Conservation (phyloP, 305 asterid species). For the Fraxinus paxiana region DNA sequence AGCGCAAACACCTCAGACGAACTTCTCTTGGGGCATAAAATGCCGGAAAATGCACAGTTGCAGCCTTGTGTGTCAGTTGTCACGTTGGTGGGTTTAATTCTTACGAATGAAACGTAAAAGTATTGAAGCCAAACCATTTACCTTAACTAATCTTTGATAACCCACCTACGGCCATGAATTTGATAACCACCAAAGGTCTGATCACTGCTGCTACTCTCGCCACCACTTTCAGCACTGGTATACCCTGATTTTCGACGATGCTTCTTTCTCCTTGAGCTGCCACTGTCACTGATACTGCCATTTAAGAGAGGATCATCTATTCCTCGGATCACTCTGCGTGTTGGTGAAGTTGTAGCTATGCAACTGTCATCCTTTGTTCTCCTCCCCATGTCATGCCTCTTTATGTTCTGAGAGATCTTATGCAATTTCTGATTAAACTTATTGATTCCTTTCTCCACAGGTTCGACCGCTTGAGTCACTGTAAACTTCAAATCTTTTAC, state of each 20-base stretch:
- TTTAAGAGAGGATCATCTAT: conserved; percentile 90
- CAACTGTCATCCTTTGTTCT: conserved; percentile 81
- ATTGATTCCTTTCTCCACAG: conserved; percentile 84
- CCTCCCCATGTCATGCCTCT: conserved; percentile 63
- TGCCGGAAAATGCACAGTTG: not conserved
- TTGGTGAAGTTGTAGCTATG: conserved; percentile 50
- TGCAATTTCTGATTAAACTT: conserved; percentile 74
- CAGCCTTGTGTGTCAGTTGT: not conserved
- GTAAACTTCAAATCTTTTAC: conserved; percentile 92
- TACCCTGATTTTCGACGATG: conserved; percentile 71
- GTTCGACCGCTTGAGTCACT: conserved; percentile 88
- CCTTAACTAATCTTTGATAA: conserved; percentile 61
- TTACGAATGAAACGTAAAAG: not conserved
- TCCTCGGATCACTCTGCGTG: conserved; percentile 64
- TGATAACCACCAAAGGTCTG: conserved; percentile 58
- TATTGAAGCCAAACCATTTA: not conserved
- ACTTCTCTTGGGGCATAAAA: not conserved
- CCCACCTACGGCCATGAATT: conserved; percentile 85
- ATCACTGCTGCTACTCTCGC: conserved; percentile 70
- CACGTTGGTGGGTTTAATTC: not conserved
- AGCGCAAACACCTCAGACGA: not conserved
- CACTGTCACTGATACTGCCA: conserved; percentile 79
- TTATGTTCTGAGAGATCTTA: conserved; percentile 79
- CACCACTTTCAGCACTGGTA: conserved; percentile 89
- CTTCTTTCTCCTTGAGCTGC: conserved; percentile 58